A percentile compares a stretch with the other conserved stretches of the same genome.
These are phyloP conservation scores for Gnomoniopsis smithogilvyi DNA, from an alignment of 2,329 filamentous ascomycete species.

Conservation along the genomic window DNA sequence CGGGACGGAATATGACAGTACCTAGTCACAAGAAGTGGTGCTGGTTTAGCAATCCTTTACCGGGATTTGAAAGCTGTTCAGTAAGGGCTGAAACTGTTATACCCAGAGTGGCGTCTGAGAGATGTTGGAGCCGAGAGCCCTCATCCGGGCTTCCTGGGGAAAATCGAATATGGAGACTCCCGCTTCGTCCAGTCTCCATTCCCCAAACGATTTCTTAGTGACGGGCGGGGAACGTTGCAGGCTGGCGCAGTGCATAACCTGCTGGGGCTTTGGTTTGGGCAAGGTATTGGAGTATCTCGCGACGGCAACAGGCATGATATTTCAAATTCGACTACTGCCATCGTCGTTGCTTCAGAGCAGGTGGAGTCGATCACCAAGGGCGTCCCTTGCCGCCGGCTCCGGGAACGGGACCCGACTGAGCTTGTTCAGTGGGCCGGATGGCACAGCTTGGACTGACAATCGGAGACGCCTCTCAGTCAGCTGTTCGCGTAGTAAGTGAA, in stretches of 20 bases:
- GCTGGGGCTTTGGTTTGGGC: too few relatives aligned
- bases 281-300: too few relatives aligned
- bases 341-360: neutral
- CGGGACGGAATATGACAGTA: conserved; percentile 3
- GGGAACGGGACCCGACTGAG: neutral
- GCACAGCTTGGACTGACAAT: too few relatives aligned
- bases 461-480: too few relatives aligned
- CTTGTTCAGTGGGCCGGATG: conserved; percentile 12
- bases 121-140: conserved; percentile 7
- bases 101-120: conserved; percentile 21
- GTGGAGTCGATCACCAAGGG: neutral
- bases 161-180: neutral
- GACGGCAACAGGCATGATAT: too few relatives aligned
- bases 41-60: conserved; percentile 11
- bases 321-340: too few relatives aligned
- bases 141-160: neutral
- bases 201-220: neutral
- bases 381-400: neutral
- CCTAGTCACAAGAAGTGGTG: neutral
- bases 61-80: conserved; percentile 6
- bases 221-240: too few relatives aligned
- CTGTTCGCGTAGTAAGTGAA: too few relatives aligned
- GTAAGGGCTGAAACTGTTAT: conserved; percentile 22
- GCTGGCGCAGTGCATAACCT: too few relatives aligned
- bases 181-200: neutral